Base-by-base conservation (phyloP, 208 protist genomes). In the Entamoeba nuttalli region DNA sequence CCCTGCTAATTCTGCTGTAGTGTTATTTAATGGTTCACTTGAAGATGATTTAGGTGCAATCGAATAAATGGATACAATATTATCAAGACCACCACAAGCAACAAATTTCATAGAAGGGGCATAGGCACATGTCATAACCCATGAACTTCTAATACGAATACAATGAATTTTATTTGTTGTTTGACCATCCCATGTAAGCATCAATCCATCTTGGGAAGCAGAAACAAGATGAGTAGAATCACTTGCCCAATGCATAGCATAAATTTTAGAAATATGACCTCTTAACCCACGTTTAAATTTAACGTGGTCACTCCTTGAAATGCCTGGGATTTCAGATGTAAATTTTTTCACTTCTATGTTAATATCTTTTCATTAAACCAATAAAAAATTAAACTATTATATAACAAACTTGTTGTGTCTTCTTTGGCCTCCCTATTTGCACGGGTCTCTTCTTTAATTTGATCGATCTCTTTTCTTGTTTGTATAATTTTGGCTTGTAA, bases 61-160 rank as follows among this genome's bases (percentile, higher is more conserved):
- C 0, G 62, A 84, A 95, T 97, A 98, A 93, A 98, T 96, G 3
- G 97, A 97, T 62, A 97, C 98, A 53, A 97, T 97, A 95, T 98
- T 98, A 96, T 98, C 98, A 41, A 98, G 96, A 95, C 98, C 98
- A 94, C 98, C 98, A 96, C 96, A 98, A 5, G 98, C 98, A 25
- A 98, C 98, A 97, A 97, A 97, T 53, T 97, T 97, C 52, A 96
- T 97, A 15, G 94, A 96, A 30, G 97, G 97, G 21, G 97, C 96
- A 94, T 98, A 98, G 15, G 97, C 97, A 94, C 97, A 98, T 17
- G 96, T 97, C 97, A 98, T 98, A 52, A 98, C 94, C 51, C 52
- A 95, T 30, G 52, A 52, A 30, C 57, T 94, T 57, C 52, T 94
- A 35, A 95, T 94, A 55, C 94, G 9, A 57, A 95, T 95, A 21